phyloP scores from a whole-genome alignment of 1,284 basidiomycete genomes.

The Rugiboletus extremiorientalis region DNA sequence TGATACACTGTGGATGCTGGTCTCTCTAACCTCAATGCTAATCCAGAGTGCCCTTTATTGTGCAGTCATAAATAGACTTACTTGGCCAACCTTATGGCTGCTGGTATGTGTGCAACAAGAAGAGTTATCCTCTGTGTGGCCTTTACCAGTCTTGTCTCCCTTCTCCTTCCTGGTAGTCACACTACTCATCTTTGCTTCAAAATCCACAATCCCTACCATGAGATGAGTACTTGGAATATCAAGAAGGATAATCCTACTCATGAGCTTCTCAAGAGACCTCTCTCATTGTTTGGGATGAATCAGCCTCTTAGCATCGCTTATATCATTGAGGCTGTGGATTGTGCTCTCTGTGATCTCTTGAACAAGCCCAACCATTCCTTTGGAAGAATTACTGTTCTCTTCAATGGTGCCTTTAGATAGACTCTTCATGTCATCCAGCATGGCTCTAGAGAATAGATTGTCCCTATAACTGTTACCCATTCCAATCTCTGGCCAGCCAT shows the following conservation, averaged over 20 bases:
- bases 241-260: slow-evolving; percentile 20
- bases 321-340: slow-evolving; percentile 37
- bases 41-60: slow-evolving; percentile 13
- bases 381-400: neutral
- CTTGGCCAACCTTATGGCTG: slow-evolving; percentile 42
- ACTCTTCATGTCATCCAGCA: slow-evolving; percentile 14
- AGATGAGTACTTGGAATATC: slow-evolving; percentile 36
- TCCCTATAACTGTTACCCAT: slow-evolving; percentile 33
- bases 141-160: slow-evolving; percentile 22
- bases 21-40: slow-evolving; percentile 2
- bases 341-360: slow-evolving; percentile 30
- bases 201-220: slow-evolving; percentile 24
- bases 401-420: no score
- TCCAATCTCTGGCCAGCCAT: slow-evolving; percentile 39
- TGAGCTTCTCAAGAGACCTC: neutral
- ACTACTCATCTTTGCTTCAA: slow-evolving; percentile 16
- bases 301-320: slow-evolving; percentile 35
- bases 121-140: no score
- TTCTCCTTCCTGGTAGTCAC: slow-evolving; percentile 11
- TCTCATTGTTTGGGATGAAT: slow-evolving; percentile 23
- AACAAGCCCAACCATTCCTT: no score
- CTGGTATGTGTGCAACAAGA: slow-evolving; percentile 24
- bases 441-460: slow-evolving; percentile 37
- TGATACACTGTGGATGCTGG: no score
- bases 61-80: slow-evolving; percentile 38